Base-by-base conservation (phyloP, 164 flowering plant genomes). In the Liquidambar formosana region DNA sequence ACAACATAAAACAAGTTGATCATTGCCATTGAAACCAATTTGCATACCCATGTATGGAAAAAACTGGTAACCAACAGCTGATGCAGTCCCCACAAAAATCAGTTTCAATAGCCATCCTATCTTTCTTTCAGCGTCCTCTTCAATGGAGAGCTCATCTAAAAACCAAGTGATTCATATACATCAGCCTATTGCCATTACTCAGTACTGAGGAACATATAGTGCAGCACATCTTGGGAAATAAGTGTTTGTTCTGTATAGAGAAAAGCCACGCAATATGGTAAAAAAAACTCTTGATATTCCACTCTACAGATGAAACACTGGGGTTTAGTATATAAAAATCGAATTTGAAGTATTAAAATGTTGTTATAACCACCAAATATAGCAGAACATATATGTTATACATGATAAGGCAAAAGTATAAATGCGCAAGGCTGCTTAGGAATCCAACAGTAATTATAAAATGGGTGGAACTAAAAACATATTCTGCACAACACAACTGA, bases 1-100 rank as follows among this genome's bases (percentile, higher is more conserved):
- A 68, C 19, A 46, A 11, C 2, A 21, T n/a, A 11, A 18, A 48
- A 3, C 27, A 19, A 10, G 43, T 33, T 48, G 8, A 57, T 27
- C 41, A 26, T 18, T 57, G 38, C 16, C n/a, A 4, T n/a, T 52
- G 8, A 45, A 61, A 53, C 28, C 49, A 27, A 62, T 41, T 10
- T 33, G 48, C 77, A 53, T 85, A 92, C 97, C 98, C 89, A 94
- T 72, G 83, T 91, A 94, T 8, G 97, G 99, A 61, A 94, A 84
- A 68, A 94, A 78, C 61, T 91, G 89, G 73, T 88, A 92, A 70
- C 66, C 96, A 72, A 87, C 77, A 69, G 25, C 64, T 16, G 87
- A 59, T 25, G 95, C 96, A 71, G 97, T 89, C 69, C 97, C 99
- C 44, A 83, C 89, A 83, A 88, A 95, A 47, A 93, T 16, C 38